A percentile compares a stretch with the other conserved stretches of the same genome.
Evolutionary conservation across 78 protist genomes (phyloP).

Genomic region (Chrysochromulina tobinii): DNA sequence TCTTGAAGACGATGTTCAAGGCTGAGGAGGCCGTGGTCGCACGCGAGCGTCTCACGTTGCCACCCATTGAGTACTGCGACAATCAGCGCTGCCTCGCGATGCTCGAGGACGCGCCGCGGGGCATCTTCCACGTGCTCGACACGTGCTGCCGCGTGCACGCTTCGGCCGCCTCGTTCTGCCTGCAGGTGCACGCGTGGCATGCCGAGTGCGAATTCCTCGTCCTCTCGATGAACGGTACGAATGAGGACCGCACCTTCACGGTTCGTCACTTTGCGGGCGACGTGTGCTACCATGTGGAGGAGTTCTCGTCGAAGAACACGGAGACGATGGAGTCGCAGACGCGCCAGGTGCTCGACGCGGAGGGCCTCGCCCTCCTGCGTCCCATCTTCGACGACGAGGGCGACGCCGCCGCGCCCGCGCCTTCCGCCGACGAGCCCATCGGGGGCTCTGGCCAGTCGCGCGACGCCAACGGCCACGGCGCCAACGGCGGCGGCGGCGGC

Average conservation of each 20-base stretch:
- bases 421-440: too few relatives aligned
- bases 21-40: constrained; percentile 23
- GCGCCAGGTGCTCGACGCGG: too few relatives aligned
- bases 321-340: too few relatives aligned
- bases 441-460: too few relatives aligned
- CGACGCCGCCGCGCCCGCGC: too few relatives aligned
- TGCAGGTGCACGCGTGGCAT: background rate
- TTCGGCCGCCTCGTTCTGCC: background rate
- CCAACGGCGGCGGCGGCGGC: too few relatives aligned
- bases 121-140: background rate
- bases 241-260: background rate
- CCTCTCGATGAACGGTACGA: background rate
- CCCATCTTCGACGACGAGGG: too few relatives aligned
- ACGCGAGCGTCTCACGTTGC: background rate
- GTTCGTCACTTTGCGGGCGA: background rate
- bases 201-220: background rate
- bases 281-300: background rate
- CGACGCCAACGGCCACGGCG: too few relatives aligned
- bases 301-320: too few relatives aligned
- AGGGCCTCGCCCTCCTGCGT: too few relatives aligned
- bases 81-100: background rate
- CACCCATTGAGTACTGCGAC: background rate
- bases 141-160: background rate
- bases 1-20: constrained; percentile 57
- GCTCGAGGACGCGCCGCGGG: background rate